Evolutionary conservation across 257 asterid genomes (phyloP).

Genomic region (Ehretia macrophylla): DNA sequence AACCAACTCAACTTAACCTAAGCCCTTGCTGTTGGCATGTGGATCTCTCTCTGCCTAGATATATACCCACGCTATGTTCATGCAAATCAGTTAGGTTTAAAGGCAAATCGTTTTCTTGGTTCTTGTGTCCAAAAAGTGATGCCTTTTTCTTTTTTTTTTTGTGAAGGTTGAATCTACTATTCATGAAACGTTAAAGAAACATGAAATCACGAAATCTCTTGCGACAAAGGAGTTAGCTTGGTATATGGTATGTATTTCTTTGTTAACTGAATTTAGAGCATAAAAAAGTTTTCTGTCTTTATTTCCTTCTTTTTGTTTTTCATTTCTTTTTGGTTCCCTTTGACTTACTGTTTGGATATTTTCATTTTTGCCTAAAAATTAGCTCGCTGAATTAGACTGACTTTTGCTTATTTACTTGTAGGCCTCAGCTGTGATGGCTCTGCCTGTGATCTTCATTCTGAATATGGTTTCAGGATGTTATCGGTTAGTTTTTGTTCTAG

Average conservation of each 20-base stretch:
- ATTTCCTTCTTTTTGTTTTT: neutral
- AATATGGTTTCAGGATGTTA: slow-evolving; percentile 16
- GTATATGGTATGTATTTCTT: slow-evolving; percentile 26
- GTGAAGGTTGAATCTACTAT: slow-evolving; percentile 36
- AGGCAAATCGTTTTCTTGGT: neutral
- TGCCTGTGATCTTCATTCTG: slow-evolving; percentile 28
- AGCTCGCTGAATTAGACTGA: too few species aligned
- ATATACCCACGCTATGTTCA: too few species aligned
- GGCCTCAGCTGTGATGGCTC: slow-evolving; percentile 32
- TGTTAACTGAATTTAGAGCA: neutral
- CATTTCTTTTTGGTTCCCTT: neutral
- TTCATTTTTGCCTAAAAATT: neutral
- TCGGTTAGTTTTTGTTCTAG: slow-evolving; percentile 23
- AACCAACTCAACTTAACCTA: neutral
- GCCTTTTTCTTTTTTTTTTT: neutral
- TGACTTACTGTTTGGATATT: neutral
- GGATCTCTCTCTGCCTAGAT: too few species aligned
- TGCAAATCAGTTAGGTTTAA: neutral
- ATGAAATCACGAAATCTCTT: slow-evolving; percentile 33
- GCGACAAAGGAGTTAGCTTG: slow-evolving; percentile 30
- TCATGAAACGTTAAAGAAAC: slow-evolving; percentile 19
- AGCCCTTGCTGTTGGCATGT: neutral
- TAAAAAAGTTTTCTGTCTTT: neutral
- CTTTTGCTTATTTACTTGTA: neutral
- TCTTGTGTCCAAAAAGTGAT: neutral